phyloP scores from a whole-genome alignment of 2,329 filamentous ascomycete species.

The Ophiostoma himal-ulmi region DNA sequence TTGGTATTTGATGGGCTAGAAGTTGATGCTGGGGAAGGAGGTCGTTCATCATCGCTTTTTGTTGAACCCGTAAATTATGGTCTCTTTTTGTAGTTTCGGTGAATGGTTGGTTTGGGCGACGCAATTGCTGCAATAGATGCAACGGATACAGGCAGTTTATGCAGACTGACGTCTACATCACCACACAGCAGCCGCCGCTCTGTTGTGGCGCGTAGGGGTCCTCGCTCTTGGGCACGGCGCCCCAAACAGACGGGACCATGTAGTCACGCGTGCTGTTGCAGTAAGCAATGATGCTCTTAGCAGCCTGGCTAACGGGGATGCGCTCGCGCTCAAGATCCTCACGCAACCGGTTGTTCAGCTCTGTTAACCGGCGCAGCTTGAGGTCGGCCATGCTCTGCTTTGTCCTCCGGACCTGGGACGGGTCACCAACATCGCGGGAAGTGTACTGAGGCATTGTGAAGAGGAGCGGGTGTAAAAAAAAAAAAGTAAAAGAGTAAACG shows the following conservation, averaged over 20 bases:
- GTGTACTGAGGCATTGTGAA: constrained; percentile 61
- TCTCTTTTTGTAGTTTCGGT: background rate
- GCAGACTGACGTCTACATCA: constrained; percentile 61
- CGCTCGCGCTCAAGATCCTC: constrained; percentile 94
- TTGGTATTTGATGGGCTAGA: constrained; percentile 1
- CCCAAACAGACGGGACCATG: constrained; percentile 98
- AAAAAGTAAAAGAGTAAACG: background rate
- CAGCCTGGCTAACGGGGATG: constrained; percentile 91
- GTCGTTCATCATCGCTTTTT: constrained; percentile 16
- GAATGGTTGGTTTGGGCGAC: background rate
- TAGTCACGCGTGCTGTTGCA: constrained; percentile 97
- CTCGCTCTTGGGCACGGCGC: constrained; percentile 85
- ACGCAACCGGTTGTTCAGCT: constrained; percentile 91
- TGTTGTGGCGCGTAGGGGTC: constrained; percentile 98
- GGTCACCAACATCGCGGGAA: constrained; percentile 61
- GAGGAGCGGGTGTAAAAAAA: constrained; percentile 20
- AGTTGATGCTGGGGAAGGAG: constrained; percentile 7
- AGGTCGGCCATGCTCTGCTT: constrained; percentile 99
- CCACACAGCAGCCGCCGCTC: constrained; percentile 82
- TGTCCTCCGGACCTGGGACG: constrained; percentile 74
- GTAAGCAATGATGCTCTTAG: constrained; percentile 92
- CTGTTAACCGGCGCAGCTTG: constrained; percentile 90
- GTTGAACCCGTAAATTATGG: constrained; percentile 4
- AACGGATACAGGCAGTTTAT: background rate
- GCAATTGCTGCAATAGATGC: background rate